phyloP scores from a whole-genome alignment of 768 basidiomycete species.

The Naematelia encephala region DNA sequence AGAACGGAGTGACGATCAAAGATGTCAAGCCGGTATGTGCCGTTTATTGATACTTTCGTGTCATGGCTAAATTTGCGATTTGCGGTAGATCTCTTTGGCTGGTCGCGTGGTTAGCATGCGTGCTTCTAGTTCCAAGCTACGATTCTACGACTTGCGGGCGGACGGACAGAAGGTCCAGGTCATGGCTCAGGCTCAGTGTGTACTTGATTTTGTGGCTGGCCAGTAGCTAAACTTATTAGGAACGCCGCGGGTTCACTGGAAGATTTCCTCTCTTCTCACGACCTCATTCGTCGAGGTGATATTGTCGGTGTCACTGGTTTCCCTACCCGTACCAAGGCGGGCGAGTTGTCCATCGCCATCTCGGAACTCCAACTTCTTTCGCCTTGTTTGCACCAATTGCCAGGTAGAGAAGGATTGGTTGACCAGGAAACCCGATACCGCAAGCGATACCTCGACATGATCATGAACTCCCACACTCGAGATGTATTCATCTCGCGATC shows the following conservation, averaged over 20 bases:
- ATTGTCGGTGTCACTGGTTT: slow-evolving; percentile 87
- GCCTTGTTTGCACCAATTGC: slow-evolving; percentile 93
- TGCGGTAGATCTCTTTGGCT: slow-evolving; percentile 62
- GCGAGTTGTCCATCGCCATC: slow-evolving; percentile 87
- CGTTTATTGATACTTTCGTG: neutral
- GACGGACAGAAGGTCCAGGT: slow-evolving; percentile 94
- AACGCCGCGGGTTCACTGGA: slow-evolving; percentile 49
- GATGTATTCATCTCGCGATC: slow-evolving; percentile 85
- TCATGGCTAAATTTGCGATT: slow-evolving; percentile 9
- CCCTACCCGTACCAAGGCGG: slow-evolving; percentile 90
- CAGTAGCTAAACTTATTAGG: slow-evolving; percentile 14
- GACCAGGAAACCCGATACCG: slow-evolving; percentile 96
- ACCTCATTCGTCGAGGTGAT: slow-evolving; percentile 89
- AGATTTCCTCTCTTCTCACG: slow-evolving; percentile 68
- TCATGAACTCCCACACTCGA: slow-evolving; percentile 84
- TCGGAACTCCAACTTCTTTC: slow-evolving; percentile 79
- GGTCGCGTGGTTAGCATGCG: slow-evolving; percentile 92
- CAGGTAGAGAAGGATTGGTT: slow-evolving; percentile 79
- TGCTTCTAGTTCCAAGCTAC: slow-evolving; percentile 72
- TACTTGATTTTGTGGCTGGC: too few species aligned
- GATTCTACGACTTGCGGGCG: slow-evolving; percentile 89
- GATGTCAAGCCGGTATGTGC: slow-evolving; percentile 48
- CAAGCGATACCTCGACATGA: slow-evolving; percentile 97
- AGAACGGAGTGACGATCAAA: slow-evolving; percentile 64
- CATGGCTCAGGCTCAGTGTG: slow-evolving; percentile 81